Evolutionary conservation across 2,329 filamentous ascomycete species (phyloP).

Genomic region (Coniochaeta sp.): DNA sequence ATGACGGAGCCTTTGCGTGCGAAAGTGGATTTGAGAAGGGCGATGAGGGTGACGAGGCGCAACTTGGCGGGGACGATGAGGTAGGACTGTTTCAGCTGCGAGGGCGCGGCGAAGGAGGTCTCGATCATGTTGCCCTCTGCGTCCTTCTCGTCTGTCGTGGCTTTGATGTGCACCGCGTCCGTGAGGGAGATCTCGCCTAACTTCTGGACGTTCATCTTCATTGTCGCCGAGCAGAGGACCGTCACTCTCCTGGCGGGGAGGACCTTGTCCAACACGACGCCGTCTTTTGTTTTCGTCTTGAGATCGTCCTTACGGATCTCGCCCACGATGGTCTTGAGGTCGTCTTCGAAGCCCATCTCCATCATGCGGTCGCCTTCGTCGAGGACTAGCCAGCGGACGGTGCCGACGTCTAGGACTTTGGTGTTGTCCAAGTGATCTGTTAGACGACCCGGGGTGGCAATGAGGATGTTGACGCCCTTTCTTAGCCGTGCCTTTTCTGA

Average conservation of each 20-base stretch:
- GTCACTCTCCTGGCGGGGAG: constrained; percentile 75
- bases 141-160: constrained; percentile 43
- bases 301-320: constrained; percentile 63
- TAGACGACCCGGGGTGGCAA: constrained; percentile 87
- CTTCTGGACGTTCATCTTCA: constrained; percentile 96
- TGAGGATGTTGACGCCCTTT: constrained; percentile 91
- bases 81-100: constrained; percentile 91
- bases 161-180: constrained; percentile 81
- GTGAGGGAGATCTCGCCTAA: constrained; percentile 92
- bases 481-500: constrained; percentile 87
- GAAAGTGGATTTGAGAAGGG: constrained; percentile 80
- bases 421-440: constrained; percentile 92
- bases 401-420: constrained; percentile 78
- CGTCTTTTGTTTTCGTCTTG: constrained; percentile 52
- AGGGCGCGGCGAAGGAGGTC: constrained; percentile 68
- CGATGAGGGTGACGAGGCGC: constrained; percentile 78
- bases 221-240: constrained; percentile 88
- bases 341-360: constrained; percentile 95
- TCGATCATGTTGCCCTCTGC: constrained; percentile 40
- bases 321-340: constrained; percentile 79
- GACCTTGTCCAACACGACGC: constrained; percentile 49
- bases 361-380: constrained; percentile 98
- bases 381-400: constrained; percentile 86
- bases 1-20: constrained; percentile 83
- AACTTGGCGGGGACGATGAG: constrained; percentile 83